phyloP scores from a whole-genome alignment of 2,329 filamentous ascomycete genomes.

The Diplodia intermedia region DNA sequence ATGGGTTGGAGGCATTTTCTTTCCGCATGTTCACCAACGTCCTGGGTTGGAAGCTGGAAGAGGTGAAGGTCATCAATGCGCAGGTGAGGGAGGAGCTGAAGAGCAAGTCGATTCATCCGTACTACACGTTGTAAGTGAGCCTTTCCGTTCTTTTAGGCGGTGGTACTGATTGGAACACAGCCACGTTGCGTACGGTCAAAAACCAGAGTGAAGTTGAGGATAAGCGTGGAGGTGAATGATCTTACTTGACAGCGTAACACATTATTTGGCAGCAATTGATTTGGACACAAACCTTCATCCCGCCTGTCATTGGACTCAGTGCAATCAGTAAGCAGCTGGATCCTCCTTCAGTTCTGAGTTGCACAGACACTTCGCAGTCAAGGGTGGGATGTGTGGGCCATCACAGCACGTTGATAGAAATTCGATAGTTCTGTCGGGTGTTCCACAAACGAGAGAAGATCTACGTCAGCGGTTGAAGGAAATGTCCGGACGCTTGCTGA shows the following conservation, averaged over 20 bases:
- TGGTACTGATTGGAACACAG: not conserved
- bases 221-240: too few species aligned
- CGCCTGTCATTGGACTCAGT: too few species aligned
- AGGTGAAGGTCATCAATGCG: constrained; percentile 52
- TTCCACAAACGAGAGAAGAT: too few species aligned
- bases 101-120: constrained; percentile 42
- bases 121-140: constrained; percentile 41
- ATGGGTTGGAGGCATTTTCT: constrained; percentile 53
- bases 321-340: not conserved
- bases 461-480: too few species aligned
- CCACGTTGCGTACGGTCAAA: constrained; percentile 6
- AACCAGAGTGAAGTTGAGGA: not conserved
- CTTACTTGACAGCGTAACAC: not conserved
- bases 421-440: too few species aligned
- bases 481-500: too few species aligned
- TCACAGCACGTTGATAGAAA: too few species aligned
- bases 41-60: constrained; percentile 52
- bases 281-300: too few species aligned
- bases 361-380: too few species aligned
- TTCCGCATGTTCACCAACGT: constrained; percentile 51
- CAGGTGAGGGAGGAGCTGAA: constrained; percentile 42
- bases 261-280: not conserved
- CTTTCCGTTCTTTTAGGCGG: not conserved
- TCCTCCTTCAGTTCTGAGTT: not conserved
- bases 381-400: too few species aligned